Percentiles rank a stretch among this genome's conserved stretches.
phyloP scores from a whole-genome alignment of 1,284 basidiomycete genomes.

The Malassezia dermatis region DNA sequence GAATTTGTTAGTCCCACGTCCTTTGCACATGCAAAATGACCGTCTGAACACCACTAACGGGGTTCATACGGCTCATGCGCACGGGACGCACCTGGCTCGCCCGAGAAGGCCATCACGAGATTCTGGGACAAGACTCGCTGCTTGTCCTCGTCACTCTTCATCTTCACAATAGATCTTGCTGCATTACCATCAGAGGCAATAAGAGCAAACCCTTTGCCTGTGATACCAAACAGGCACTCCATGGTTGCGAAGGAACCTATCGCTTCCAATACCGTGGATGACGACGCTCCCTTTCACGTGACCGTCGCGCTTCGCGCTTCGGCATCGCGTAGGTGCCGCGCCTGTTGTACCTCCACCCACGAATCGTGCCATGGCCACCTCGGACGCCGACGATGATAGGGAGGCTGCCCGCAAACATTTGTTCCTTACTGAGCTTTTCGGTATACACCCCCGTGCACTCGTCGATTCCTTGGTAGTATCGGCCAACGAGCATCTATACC shows the following conservation, averaged over 20 bases:
- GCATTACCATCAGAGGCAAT: conserved; percentile 77
- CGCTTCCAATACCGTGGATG: not conserved
- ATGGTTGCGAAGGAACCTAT: conserved; percentile 21
- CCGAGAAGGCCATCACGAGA: conserved; percentile 86
- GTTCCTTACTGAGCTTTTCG: conserved; percentile 46
- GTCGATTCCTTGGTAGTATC: conserved; percentile 40
- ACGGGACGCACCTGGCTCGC: conserved; percentile 57
- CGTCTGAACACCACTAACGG: not conserved
- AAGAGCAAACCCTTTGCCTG: conserved; percentile 45
- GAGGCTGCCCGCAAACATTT: conserved; percentile 13
- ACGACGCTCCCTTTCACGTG: conserved; percentile 20
- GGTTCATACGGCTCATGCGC: not conserved
- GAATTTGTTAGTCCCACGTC: not conserved
- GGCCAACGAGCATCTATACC: conserved; percentile 43
- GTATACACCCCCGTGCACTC: conserved; percentile 39
- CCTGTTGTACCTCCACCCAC: not conserved
- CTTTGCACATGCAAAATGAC: not conserved
- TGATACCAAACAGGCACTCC: conserved; percentile 53
- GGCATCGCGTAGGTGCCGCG: not conserved
- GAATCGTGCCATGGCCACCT: conserved; percentile 3
- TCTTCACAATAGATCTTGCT: conserved; percentile 83
- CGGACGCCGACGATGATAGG: not conserved
- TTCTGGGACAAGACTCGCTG: conserved; percentile 83
- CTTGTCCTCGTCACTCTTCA: conserved; percentile 96
- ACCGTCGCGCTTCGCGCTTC: conserved; percentile 3